Percentiles rank a stretch among this genome's conserved stretches.
Conservation (phyloP, 441 rosid species). For the Euphorbia schlechtendalii region DNA sequence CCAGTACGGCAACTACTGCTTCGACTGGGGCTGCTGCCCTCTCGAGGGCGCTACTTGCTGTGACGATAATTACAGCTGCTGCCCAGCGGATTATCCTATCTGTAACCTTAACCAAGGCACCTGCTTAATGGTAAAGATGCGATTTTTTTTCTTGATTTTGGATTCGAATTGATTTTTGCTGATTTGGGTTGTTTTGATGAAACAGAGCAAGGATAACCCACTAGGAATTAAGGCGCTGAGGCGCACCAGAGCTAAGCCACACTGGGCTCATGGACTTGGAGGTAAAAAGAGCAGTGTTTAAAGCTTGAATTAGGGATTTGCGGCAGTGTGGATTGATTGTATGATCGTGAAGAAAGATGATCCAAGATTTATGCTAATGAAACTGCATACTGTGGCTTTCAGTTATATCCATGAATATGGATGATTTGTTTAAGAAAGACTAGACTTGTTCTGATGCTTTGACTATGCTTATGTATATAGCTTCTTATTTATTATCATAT, state of each 20-base stretch:
- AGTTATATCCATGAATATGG: neutral
- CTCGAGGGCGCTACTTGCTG: constrained; percentile 87
- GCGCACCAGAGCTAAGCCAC: constrained; percentile 62
- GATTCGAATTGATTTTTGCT: neutral
- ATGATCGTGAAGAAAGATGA: too few relatives aligned
- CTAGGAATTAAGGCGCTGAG: constrained; percentile 59
- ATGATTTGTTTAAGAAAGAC: constrained; percentile 4
- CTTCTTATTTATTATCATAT: constrained; percentile 7
- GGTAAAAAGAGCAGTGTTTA: constrained; percentile 41
- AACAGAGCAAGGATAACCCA: constrained; percentile 82
- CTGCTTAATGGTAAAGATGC: constrained; percentile 50
- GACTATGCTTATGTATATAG: constrained; percentile 25
- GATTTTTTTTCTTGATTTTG: neutral
- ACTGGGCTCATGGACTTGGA: constrained; percentile 40
- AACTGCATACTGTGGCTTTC: constrained; percentile 8
- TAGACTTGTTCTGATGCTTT: constrained; percentile 14
- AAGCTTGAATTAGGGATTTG: constrained; percentile 7
- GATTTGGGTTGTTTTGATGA: constrained; percentile 11
- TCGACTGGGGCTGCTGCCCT: constrained; percentile 93
- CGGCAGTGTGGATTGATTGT: constrained; percentile 14
- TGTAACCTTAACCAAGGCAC: constrained; percentile 55
- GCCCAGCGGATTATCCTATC: constrained; percentile 81
- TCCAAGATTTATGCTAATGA: constrained; percentile 19
- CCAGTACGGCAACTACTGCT: constrained; percentile 54
- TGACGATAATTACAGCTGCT: constrained; percentile 72